Percentiles rank a stretch among this genome's conserved stretches.
Evolutionary conservation across 148 eudicot species (phyloP).

Genomic region (Cornus florida): DNA sequence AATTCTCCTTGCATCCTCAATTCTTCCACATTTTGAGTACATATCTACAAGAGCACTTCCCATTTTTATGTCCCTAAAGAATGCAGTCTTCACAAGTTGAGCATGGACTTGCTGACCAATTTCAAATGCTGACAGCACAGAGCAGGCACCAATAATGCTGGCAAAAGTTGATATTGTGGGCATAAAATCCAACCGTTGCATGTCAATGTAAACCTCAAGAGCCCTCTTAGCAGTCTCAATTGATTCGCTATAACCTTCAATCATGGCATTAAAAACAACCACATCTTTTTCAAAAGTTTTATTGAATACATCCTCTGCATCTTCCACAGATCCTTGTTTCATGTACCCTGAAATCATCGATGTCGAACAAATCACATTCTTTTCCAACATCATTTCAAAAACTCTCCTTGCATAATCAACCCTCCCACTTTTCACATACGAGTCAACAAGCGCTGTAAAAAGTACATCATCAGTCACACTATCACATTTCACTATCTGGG

Average conservation of each 20-base stretch:
- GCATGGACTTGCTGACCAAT: constrained; percentile 75
- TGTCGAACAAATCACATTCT: constrained; percentile 77
- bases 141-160: constrained; percentile 88
- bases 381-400: constrained; percentile 60
- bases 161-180: constrained; percentile 84
- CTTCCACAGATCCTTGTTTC: constrained; percentile 46
- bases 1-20: constrained; percentile 62
- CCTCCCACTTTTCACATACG: constrained; percentile 72
- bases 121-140: constrained; percentile 54
- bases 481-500: constrained; percentile 49
- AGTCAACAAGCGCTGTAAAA: constrained; percentile 60
- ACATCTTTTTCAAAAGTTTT: constrained; percentile 65
- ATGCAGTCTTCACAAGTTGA: constrained; percentile 53
- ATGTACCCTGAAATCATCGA: constrained; percentile 82
- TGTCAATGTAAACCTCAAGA: constrained; percentile 50
- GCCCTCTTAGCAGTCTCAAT: constrained; percentile 65
- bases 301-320: constrained; percentile 66
- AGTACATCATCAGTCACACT: constrained; percentile 57
- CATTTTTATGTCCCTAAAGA: constrained; percentile 52
- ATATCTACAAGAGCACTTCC: constrained; percentile 93
- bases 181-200: constrained; percentile 55
- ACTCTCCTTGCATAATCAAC: constrained; percentile 69
- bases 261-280: constrained; percentile 93
- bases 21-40: constrained; percentile 82
- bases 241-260: constrained; percentile 88